Percentiles rank a stretch among this genome's conserved stretches.
phyloP scores from a whole-genome alignment of 139 green algal genomes.

The Chlorella vulgaris region DNA sequence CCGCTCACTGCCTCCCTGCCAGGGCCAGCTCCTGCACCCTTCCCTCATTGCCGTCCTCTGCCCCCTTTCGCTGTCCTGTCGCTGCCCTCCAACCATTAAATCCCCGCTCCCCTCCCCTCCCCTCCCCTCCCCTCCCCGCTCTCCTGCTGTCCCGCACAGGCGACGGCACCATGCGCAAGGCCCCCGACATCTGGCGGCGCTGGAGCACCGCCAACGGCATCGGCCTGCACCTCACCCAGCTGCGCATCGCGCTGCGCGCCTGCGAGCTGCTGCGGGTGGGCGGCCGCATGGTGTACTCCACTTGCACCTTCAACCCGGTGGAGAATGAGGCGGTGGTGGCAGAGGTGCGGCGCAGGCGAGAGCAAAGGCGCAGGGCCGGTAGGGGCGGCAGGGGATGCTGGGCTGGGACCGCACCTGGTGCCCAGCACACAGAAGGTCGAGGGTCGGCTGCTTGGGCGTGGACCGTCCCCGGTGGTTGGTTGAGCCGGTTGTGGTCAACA shows the following conservation, averaged over 20 bases:
- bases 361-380: not conserved
- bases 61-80: not conserved
- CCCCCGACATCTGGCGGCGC: conserved; percentile 94
- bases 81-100: not conserved
- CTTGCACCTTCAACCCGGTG: conserved; percentile 98
- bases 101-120: not conserved
- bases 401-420: too few species aligned
- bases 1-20: not conserved
- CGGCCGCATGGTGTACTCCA: conserved; percentile 97
- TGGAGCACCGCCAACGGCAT: conserved; percentile 84
- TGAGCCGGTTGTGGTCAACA: too few species aligned
- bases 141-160: conserved; percentile 43
- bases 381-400: not conserved
- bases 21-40: too few species aligned
- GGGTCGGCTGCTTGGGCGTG: too few species aligned
- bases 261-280: conserved; percentile 87
- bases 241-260: conserved; percentile 86
- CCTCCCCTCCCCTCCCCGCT: not conserved
- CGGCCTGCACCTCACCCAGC: conserved; percentile 91
- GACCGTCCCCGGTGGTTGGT: too few species aligned
- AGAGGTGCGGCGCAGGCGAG: conserved; percentile 63
- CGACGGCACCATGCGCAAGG: conserved; percentile 98
- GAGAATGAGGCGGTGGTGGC: conserved; percentile 99
- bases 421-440: too few species aligned
- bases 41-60: not conserved